Conservation (phyloP, 2,329 filamentous ascomycete species). For the Colletotrichum phormii region DNA sequence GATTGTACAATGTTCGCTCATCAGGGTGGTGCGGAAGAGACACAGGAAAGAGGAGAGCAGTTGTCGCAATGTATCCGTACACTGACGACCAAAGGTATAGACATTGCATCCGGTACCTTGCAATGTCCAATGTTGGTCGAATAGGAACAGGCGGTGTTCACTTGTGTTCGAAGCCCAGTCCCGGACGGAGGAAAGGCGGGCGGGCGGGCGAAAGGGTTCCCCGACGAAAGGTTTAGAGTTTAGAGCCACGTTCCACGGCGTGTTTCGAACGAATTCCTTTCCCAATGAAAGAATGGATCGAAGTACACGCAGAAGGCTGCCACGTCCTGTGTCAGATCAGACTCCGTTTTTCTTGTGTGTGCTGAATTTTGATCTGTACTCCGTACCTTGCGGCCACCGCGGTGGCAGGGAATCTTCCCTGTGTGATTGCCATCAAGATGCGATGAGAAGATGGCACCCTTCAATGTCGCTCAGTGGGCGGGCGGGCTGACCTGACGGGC, state of each 20-base stretch:
- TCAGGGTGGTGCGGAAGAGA: neutral
- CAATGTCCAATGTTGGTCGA: neutral
- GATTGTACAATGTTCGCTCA: neutral
- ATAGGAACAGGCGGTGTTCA: conserved; percentile 6
- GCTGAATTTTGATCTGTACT: conserved; percentile 9
- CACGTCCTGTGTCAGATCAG: conserved; percentile 2
- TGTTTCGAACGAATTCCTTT: conserved; percentile 32
- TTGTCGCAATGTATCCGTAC: neutral
- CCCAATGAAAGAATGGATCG: conserved; percentile 13
- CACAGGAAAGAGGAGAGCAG: neutral
- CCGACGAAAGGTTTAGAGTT: conserved; percentile 20
- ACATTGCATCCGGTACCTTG: neutral
- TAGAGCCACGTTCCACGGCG: conserved; percentile 32
- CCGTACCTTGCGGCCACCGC: conserved; percentile 22
- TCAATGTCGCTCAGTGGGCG: neutral
- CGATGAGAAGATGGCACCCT: conserved; percentile 1
- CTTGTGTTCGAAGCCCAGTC: conserved; percentile 6
- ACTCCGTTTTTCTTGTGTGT: neutral
- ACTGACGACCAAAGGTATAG: neutral
- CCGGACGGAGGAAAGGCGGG: neutral
- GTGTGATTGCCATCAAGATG: neutral
- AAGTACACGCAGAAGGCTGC: neutral
- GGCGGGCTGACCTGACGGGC: neutral
- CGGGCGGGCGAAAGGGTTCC: conserved; percentile 4
- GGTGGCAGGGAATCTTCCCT: neutral